Evolutionary conservation across 2,329 filamentous ascomycete genomes (phyloP).

Genomic region (Dendryphion nanum): DNA sequence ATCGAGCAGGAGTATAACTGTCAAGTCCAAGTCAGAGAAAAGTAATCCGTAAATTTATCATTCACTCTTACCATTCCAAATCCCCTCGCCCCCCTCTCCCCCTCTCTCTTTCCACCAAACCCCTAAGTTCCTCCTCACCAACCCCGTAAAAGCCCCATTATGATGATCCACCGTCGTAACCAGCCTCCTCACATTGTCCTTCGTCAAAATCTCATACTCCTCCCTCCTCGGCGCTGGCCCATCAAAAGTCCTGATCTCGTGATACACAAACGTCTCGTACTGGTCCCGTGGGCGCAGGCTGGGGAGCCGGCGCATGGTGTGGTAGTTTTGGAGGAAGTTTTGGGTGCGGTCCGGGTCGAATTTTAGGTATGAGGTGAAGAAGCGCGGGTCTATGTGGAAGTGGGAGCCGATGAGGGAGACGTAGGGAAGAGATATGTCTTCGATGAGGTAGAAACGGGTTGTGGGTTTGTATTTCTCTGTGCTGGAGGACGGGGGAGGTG

Average conservation of each 20-base stretch:
- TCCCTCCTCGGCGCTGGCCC: constrained; percentile 3
- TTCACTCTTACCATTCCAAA: constrained; percentile 1
- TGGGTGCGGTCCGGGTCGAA: constrained; percentile 6
- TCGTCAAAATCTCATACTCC: constrained; percentile 6
- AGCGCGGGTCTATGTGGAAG: constrained; percentile 11
- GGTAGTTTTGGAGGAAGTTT: constrained; percentile 5
- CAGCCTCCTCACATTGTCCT: constrained; percentile 4
- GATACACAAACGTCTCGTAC: constrained; percentile 7
- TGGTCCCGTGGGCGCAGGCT: background rate
- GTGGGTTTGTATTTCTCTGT: background rate
- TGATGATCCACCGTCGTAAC: constrained; percentile 8
- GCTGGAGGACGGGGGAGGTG: background rate
- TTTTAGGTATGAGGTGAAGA: constrained; percentile 9
- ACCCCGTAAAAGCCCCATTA: constrained; percentile 2
- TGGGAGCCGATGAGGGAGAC: constrained; percentile 6
- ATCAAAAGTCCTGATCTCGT: constrained; percentile 6
- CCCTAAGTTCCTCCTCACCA: constrained; percentile 5
- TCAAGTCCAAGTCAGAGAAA: background rate
- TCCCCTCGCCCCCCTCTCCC: background rate
- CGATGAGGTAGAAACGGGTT: constrained; percentile 8
- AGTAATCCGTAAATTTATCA: constrained; percentile 2
- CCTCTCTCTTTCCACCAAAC: constrained; percentile 3
- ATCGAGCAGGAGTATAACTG: constrained; percentile 1
- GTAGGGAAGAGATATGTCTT: constrained; percentile 9
- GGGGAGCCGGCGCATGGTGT: constrained; percentile 4